Evolutionary conservation across 176 grass and related monocot species (phyloP), one percentile per base, ranked within the genome.

Genomic region (Secale cereale): DNA sequence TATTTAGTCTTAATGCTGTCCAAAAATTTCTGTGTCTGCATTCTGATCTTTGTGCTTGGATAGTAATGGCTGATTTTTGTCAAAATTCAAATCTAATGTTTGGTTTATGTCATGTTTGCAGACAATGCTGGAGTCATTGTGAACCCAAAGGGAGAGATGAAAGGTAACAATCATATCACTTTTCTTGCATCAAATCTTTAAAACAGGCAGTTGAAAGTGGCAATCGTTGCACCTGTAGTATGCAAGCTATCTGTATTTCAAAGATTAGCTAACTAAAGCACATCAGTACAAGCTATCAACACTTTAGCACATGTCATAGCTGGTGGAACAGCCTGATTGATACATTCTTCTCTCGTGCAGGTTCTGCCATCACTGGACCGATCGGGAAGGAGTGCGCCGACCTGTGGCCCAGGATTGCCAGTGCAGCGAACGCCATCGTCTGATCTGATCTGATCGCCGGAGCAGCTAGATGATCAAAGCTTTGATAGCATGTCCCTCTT

Each of bases 331-430:
- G 17, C 15, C 6, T 32, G 29, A 84, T 9, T 22, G 35, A 82
- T 8, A 22, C 19, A 5, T 37, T 13, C 31, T 74, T 26, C 4
- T 3, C 67, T 74, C 4, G 0, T 68, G 81, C 82, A 97, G 94
- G 94, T 35, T 97, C 94, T 86, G 94, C 94, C 43, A 97, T 97
- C 89, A 97, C 94, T 6, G 94, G 94, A 82, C 94, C 94, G 7
- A 97, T 97, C n/a, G 91, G 94, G 57, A 97, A 97, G 89, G 94
- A 97, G 62, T 97, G 94, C 0, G 94, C 94, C 41, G 94, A 93
- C 90, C 87, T 97, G 28, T 97, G 94, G 94, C 94, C 94, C 37
- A 97, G 94, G 85, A 97, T 97, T 25, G 94, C 94, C 28, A 93
- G 94, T 59, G 94, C 94, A 6, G 94, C 94, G 31, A 97, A 97